Conservation (phyloP, 495 filamentous ascomycete species). For the Hypoxylon perforatum region DNA sequence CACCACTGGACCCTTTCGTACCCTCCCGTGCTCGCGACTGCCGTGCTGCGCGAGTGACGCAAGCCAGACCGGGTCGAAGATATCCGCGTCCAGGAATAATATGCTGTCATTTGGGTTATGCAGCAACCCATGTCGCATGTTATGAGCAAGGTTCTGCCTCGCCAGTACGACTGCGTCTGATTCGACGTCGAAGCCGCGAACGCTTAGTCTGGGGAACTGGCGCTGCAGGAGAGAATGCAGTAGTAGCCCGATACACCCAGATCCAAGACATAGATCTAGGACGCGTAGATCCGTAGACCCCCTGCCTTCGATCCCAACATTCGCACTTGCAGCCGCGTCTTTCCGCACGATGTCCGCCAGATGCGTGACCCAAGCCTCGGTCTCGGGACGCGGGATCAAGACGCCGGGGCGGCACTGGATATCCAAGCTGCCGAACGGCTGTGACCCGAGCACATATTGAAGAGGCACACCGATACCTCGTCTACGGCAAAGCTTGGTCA, state of each 20-base stretch:
- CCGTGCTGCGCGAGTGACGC: slow-evolving; percentile 1
- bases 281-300: slow-evolving; percentile 60
- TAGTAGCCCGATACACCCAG: slow-evolving; percentile 88
- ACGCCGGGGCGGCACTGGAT: slow-evolving; percentile 81
- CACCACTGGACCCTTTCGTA: slow-evolving; percentile 39
- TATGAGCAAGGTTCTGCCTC: slow-evolving; percentile 66
- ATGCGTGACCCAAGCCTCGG: slow-evolving; percentile 72
- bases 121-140: slow-evolving; percentile 45
- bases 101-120: slow-evolving; percentile 37
- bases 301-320: neutral
- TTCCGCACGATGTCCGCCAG: slow-evolving; percentile 61
- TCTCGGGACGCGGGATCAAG: slow-evolving; percentile 86
- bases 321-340: neutral
- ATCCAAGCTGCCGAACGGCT: slow-evolving; percentile 86
- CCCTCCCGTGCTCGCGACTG: neutral
- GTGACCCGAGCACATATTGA: slow-evolving; percentile 89
- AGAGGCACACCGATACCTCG: slow-evolving; percentile 77
- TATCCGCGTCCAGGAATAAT: slow-evolving; percentile 63
- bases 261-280: slow-evolving; percentile 89
- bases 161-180: slow-evolving; percentile 70
- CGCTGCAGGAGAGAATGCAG: slow-evolving; percentile 66
- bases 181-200: slow-evolving; percentile 71
- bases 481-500: slow-evolving; percentile 60
- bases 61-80: slow-evolving; percentile 57
- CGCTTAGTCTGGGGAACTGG: slow-evolving; percentile 23